Conservation (phyloP, 441 rosid genomes). For the Gossypium schwendimanii region DNA sequence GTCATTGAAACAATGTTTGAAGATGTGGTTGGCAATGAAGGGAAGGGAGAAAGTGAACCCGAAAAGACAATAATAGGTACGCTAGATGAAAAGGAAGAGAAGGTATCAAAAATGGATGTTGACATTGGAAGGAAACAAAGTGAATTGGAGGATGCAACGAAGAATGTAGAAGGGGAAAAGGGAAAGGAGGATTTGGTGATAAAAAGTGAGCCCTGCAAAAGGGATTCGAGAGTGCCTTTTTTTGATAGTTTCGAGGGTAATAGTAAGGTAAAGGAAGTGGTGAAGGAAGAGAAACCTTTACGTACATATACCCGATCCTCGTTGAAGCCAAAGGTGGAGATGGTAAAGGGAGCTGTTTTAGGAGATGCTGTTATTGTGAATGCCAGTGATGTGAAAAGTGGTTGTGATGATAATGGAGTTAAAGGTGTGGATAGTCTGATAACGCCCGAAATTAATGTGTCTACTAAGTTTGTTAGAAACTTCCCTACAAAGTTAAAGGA, state of each 20-base stretch:
- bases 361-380: slow-evolving; percentile 17
- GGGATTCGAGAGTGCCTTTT: background rate
- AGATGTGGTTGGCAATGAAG: slow-evolving; percentile 12
- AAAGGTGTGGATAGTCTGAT: slow-evolving; percentile 20
- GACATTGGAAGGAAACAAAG: background rate
- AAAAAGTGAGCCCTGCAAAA: background rate
- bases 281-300: slow-evolving; percentile 22
- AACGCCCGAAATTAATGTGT: slow-evolving; percentile 29
- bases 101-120: background rate
- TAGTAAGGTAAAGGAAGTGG: slow-evolving; percentile 22
- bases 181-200: background rate
- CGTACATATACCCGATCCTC: slow-evolving; percentile 75
- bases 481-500: slow-evolving; percentile 58
- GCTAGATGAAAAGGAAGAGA: background rate
- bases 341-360: slow-evolving; percentile 1
- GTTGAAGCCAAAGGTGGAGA: slow-evolving; percentile 38
- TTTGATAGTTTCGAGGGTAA: slow-evolving; percentile 21
- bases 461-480: slow-evolving; percentile 32
- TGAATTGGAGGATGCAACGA: background rate
- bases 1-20: slow-evolving; percentile 12
- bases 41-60: background rate
- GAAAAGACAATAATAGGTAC: background rate
- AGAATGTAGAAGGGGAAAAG: background rate
- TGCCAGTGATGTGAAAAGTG: slow-evolving; percentile 7
- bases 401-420: slow-evolving; percentile 15